A percentile compares a stretch with the other conserved stretches of the same genome.
These are phyloP conservation scores for Cyclotella sp. DNA, from an alignment of 108 stramenopile species.

Conservation along the genomic window DNA sequence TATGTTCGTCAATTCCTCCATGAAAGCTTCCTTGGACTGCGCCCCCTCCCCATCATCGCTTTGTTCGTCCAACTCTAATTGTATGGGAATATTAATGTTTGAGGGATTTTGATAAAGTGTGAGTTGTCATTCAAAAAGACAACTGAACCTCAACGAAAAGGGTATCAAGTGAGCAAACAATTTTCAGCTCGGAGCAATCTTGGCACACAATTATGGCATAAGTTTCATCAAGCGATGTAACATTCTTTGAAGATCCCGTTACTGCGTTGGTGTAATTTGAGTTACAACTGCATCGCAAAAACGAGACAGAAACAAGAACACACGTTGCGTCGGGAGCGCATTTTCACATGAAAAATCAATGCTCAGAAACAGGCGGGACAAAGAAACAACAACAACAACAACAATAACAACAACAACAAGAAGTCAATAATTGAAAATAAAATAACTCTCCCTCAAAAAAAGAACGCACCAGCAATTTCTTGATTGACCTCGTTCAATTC, in stretches of 20 bases:
- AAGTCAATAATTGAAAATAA: slow-evolving; percentile 1
- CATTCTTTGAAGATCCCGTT: too few relatives aligned
- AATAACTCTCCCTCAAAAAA: not conserved
- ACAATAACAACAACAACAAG: not conserved
- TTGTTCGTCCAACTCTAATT: slow-evolving; percentile 15
- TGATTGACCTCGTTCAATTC: slow-evolving; percentile 29
- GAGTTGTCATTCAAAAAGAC: not conserved
- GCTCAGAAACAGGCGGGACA: too few relatives aligned
- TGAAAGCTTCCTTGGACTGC: slow-evolving; percentile 12
- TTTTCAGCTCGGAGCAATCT: too few relatives aligned
- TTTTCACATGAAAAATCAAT: not conserved
- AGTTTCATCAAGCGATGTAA: too few relatives aligned
- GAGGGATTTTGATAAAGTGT: not conserved
- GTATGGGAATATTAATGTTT: not conserved
- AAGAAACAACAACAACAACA: not conserved
- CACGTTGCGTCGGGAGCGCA: not conserved
- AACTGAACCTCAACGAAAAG: not conserved
- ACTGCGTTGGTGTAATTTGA: too few relatives aligned
- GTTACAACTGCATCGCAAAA: too few relatives aligned
- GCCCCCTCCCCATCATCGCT: slow-evolving; percentile 19
- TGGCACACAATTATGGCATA: too few relatives aligned
- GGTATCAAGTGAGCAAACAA: too few relatives aligned
- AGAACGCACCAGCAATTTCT: slow-evolving; percentile 30
- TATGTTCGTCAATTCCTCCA: slow-evolving; percentile 27
- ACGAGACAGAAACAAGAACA: not conserved